Evolutionary conservation across 106 monocot species (phyloP).

Genomic region (Phalaenopsis aphrodite): DNA sequence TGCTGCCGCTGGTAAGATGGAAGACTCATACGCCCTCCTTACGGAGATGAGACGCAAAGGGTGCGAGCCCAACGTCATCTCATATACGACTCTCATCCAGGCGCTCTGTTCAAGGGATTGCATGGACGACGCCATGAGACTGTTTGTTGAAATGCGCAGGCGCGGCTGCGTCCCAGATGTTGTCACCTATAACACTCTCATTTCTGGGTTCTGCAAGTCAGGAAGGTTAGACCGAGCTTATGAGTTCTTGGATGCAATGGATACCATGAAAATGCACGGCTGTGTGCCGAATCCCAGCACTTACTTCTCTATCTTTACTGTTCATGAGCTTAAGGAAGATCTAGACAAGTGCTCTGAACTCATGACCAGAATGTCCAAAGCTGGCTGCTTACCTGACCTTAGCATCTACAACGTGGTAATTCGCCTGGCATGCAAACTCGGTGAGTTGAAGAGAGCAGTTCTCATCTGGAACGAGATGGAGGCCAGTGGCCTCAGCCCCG

Average conservation of each 20-base stretch:
- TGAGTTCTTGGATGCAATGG: slow-evolving; percentile 54
- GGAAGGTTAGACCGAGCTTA: slow-evolving; percentile 46
- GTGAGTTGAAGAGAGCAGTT: slow-evolving; percentile 44
- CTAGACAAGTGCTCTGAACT: slow-evolving; percentile 79
- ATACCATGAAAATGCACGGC: slow-evolving; percentile 44
- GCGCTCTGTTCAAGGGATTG: slow-evolving; percentile 45
- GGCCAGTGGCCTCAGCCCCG: slow-evolving; percentile 37
- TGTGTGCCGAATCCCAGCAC: slow-evolving; percentile 37
- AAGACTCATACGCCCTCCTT: slow-evolving; percentile 53
- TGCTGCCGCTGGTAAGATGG: slow-evolving; percentile 51
- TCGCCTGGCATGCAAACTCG: slow-evolving; percentile 72
- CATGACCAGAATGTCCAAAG: slow-evolving; percentile 45
- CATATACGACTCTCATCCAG: slow-evolving; percentile 78
- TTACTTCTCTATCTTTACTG: slow-evolving; percentile 43
- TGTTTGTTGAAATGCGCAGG: slow-evolving; percentile 79
- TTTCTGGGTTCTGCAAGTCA: slow-evolving; percentile 67
- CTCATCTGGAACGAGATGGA: slow-evolving; percentile 72
- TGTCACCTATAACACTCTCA: slow-evolving; percentile 62
- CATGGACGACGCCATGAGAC: slow-evolving; percentile 65
- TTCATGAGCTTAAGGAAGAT: slow-evolving; percentile 72
- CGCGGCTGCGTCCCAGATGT: slow-evolving; percentile 41
- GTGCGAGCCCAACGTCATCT: slow-evolving; percentile 58
- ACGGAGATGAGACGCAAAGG: slow-evolving; percentile 59
- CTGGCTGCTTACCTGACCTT: slow-evolving; percentile 39
- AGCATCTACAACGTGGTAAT: slow-evolving; percentile 56